phyloP scores from a whole-genome alignment of 805 yeast genomes.

The Schwanniomyces polymorphus region DNA sequence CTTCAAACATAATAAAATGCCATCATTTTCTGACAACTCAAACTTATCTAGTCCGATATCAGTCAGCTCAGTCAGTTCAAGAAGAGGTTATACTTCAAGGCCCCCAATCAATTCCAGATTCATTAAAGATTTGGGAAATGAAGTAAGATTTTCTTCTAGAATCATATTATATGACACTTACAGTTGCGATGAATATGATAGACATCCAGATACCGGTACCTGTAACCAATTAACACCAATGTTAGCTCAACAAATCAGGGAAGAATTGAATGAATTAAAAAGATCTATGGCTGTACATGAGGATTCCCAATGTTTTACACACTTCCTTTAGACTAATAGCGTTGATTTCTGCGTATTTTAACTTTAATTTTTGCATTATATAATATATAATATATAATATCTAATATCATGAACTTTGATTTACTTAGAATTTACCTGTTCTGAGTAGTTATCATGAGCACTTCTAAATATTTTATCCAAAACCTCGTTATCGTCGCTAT shows the following conservation, averaged over 20 bases:
- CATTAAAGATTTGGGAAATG: conserved; percentile 8
- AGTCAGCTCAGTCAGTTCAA: conserved; percentile 28
- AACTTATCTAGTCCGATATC: conserved; percentile 31
- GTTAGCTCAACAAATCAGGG: conserved; percentile 81
- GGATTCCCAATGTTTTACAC: conserved; percentile 77
- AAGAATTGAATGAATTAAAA: conserved; percentile 79
- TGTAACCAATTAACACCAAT: conserved; percentile 88
- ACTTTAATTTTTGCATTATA: neutral
- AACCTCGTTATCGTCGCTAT: conserved; percentile 32
- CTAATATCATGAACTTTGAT: neutral
- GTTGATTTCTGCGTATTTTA: neutral
- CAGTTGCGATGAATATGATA: conserved; percentile 79
- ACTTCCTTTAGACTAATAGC: conserved; percentile 57
- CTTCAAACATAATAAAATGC: conserved; percentile 31
- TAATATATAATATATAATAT: conserved; percentile 1
- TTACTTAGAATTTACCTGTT: conserved; percentile 4
- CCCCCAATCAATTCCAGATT: neutral
- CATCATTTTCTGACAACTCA: conserved; percentile 25
- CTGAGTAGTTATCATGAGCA: conserved; percentile 37
- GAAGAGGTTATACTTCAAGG: conserved; percentile 8
- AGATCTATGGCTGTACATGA: conserved; percentile 82
- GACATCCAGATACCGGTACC: conserved; percentile 90
- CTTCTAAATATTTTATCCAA: conserved; percentile 46
- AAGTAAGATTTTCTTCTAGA: conserved; percentile 73
- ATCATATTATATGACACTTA: conserved; percentile 85